Evolutionary conservation across 768 basidiomycete genomes (phyloP).

Genomic region (Daedaleopsis nitida): DNA sequence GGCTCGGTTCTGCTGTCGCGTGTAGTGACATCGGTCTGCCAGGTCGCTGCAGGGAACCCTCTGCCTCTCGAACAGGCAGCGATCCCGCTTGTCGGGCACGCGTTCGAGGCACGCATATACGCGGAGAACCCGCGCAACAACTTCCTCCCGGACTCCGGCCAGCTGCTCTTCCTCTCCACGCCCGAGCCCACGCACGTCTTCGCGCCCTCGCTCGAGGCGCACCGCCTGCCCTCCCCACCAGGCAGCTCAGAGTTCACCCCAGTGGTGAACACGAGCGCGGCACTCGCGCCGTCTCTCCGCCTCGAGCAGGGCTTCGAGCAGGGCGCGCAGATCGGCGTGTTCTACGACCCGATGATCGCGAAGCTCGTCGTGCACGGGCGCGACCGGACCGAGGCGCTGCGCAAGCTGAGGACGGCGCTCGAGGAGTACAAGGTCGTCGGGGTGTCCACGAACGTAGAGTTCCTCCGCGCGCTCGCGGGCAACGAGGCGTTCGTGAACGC

Average conservation of each 20-base stretch:
- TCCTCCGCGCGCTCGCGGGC: constrained; percentile 75
- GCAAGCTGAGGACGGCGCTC: constrained; percentile 76
- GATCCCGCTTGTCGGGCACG: constrained; percentile 88
- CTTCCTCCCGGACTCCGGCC: constrained; percentile 91
- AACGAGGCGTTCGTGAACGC: constrained; percentile 75
- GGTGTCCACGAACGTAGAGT: constrained; percentile 90
- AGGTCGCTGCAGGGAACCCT: constrained; percentile 89
- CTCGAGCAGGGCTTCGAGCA: constrained; percentile 88
- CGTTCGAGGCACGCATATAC: constrained; percentile 94
- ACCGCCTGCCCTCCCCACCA: constrained; percentile 12
- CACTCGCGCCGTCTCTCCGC: constrained; percentile 65
- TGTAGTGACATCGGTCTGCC: background rate
- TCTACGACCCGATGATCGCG: constrained; percentile 91
- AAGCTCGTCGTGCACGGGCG: constrained; percentile 89
- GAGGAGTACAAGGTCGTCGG: constrained; percentile 92
- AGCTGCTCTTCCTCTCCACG: constrained; percentile 77
- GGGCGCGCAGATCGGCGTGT: constrained; percentile 82
- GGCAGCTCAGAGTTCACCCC: constrained; percentile 13
- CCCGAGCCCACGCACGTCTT: constrained; percentile 74
- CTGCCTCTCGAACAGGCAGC: constrained; percentile 76
- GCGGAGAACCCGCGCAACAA: constrained; percentile 93
- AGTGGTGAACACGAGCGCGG: constrained; percentile 19
- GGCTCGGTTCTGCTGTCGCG: background rate
- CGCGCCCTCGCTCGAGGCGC: constrained; percentile 47
- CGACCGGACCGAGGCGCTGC: constrained; percentile 81